A percentile compares a stretch with the other conserved stretches of the same genome.
Conservation (phyloP, 2,329 filamentous ascomycete genomes). For the Ascochyta viciae-villosae region DNA sequence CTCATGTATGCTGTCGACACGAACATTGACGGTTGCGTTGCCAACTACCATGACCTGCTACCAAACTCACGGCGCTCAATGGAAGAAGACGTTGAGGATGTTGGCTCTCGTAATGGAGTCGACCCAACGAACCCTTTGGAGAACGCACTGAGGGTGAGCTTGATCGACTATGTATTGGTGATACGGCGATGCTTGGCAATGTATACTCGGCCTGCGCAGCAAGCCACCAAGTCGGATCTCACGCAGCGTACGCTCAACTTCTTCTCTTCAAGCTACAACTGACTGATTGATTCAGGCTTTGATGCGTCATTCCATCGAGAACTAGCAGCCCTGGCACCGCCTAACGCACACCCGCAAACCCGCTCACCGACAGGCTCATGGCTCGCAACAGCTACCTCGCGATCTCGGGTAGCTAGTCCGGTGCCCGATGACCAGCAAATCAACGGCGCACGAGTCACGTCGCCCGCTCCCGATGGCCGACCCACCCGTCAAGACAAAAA, state of each 20-base stretch:
- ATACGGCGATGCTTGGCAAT: constrained; percentile 80
- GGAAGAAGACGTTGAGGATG: constrained; percentile 45
- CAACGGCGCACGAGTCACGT: constrained; percentile 35
- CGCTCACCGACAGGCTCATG: constrained; percentile 47
- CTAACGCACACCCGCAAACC: constrained; percentile 33
- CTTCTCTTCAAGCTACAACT: constrained; percentile 8
- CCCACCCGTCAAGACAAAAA: constrained; percentile 49
- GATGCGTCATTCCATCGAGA: constrained; percentile 55
- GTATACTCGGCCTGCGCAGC: constrained; percentile 70
- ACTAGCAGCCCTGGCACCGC: constrained; percentile 50
- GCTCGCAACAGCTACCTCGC: constrained; percentile 37
- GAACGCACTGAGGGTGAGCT: constrained; percentile 80
- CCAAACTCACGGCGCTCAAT: constrained; percentile 56
- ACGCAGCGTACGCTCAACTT: constrained; percentile 64
- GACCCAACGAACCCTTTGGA: constrained; percentile 65
- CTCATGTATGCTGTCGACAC: constrained; percentile 79
- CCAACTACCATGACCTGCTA: constrained; percentile 77
- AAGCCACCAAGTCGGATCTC: constrained; percentile 66
- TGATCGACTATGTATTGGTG: constrained; percentile 88
- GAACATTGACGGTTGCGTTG: constrained; percentile 76
- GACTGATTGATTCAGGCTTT: constrained; percentile 49
- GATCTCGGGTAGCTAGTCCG: constrained; percentile 38
- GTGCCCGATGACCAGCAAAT: constrained; percentile 27
- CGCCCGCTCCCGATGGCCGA: constrained; percentile 31
- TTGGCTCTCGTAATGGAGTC: constrained; percentile 43